Evolutionary conservation across 257 asterid genomes (phyloP).

Genomic region (Knoxia roxburghii): DNA sequence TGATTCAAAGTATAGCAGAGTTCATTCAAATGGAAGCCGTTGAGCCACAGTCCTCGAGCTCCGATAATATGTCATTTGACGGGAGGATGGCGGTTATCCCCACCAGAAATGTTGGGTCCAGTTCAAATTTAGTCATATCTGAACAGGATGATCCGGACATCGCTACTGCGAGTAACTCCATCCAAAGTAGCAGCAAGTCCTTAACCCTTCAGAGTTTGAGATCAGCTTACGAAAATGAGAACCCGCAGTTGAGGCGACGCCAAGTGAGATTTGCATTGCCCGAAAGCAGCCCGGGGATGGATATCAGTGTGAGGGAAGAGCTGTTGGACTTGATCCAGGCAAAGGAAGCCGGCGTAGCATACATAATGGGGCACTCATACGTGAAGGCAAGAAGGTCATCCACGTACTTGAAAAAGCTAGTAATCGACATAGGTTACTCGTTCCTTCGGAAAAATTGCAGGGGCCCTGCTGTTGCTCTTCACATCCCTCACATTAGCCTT

Average conservation of each 20-base stretch:
- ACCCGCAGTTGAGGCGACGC: conserved; percentile 65
- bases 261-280: conserved; percentile 60
- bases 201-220: conserved; percentile 64
- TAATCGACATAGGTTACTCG: conserved; percentile 81
- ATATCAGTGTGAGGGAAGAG: conserved; percentile 66
- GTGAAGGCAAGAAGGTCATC: conserved; percentile 80
- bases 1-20: conserved; percentile 85
- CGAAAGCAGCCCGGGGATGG: conserved; percentile 50
- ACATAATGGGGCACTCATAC: conserved; percentile 90
- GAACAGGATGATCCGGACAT: conserved; percentile 44
- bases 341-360: conserved; percentile 90
- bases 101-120: conserved; percentile 38
- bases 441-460: conserved; percentile 89
- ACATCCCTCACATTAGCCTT: conserved; percentile 91
- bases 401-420: conserved; percentile 61
- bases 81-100: conserved; percentile 98
- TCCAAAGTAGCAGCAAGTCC: conserved; percentile 79
- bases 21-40: conserved; percentile 93
- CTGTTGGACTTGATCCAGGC: conserved; percentile 73
- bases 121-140: conserved; percentile 38
- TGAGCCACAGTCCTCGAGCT: conserved; percentile 62
- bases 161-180: conserved; percentile 23
- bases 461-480: conserved; percentile 90
- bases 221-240: conserved; percentile 69
- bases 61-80: conserved; percentile 61